Percentiles rank a stretch among this genome's conserved stretches.
phyloP scores from a whole-genome alignment of 495 filamentous ascomycete species.

The Aspergillus steynii region DNA sequence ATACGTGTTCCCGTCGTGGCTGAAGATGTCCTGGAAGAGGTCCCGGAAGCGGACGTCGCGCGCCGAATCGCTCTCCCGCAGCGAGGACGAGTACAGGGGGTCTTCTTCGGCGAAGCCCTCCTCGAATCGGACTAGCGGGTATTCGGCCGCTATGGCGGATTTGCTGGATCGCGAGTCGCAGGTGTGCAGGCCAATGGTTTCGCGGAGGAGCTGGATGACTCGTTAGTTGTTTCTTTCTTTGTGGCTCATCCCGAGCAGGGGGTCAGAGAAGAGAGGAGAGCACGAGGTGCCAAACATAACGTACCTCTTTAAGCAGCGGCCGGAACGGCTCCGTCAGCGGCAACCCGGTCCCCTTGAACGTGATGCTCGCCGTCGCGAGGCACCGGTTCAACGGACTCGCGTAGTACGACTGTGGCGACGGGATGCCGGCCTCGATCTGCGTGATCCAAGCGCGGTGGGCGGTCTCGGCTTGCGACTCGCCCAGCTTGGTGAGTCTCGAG shows the following conservation, averaged over 20 bases:
- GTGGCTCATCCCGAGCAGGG: too few relatives aligned
- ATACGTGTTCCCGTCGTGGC: constrained; percentile 56
- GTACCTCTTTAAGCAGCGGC: constrained; percentile 67
- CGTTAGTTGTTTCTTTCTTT: too few relatives aligned
- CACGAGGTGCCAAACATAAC: not conserved
- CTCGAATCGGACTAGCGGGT: constrained; percentile 65
- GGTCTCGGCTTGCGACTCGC: constrained; percentile 62
- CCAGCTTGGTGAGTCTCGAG: constrained; percentile 63
- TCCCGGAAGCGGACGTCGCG: constrained; percentile 54
- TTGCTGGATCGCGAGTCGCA: constrained; percentile 71
- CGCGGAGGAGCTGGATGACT: constrained; percentile 55
- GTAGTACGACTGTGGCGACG: constrained; percentile 68
- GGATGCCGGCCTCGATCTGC: constrained; percentile 56
- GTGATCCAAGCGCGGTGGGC: constrained; percentile 65
- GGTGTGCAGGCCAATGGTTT: constrained; percentile 75
- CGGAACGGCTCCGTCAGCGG: constrained; percentile 53
- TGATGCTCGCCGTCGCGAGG: constrained; percentile 62
- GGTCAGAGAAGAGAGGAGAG: too few relatives aligned
- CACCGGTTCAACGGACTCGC: constrained; percentile 73
- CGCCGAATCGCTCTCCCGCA: constrained; percentile 56
- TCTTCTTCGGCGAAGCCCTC: constrained; percentile 63
- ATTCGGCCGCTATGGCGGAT: constrained; percentile 56
- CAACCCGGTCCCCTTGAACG: constrained; percentile 58
- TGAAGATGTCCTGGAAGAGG: constrained; percentile 67
- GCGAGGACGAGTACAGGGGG: constrained; percentile 51